Evolutionary conservation across 164 flowering plant species (phyloP), one percentile per base, ranked within the genome.

Genomic region (Macadamia integrifolia): DNA sequence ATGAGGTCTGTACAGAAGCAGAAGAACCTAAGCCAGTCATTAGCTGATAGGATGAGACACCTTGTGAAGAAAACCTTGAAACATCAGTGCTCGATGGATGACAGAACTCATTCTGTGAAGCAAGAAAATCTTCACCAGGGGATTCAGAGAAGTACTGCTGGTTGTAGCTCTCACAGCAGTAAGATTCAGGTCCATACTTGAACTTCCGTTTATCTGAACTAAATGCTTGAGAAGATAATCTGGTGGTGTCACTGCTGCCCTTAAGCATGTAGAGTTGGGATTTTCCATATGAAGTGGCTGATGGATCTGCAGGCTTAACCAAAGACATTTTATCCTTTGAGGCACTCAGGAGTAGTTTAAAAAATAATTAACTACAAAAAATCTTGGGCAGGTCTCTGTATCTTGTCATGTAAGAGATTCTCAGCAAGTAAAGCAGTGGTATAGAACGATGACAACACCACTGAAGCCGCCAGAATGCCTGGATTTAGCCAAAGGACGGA

Each of bases 61-160:
- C 74, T 6, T 74, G 79, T 13, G 68, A 78, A 23, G 48, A 67
- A 67, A 68, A 80, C 55, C 66, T 78, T 23, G 83, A 72, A 46
- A 67, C 58, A 18, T 72, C 75, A 55, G 81, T 70, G 42, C 69
- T 73, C 6, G 84, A 72, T 66, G 82, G 74, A 18, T 72, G 72
- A 11, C 65, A 57, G 6, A 81, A 75, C 68, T 65, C 69, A 6
- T 66, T n/a, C 17, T 40, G 69, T n/a, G 42, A 57, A 12, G 23
- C 17, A 44, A 50, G 62, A 64, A 55, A 53, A 64, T 85, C 90
- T 72, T 83, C 89, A 12, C 75, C 49, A 11, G 86, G 87, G 29
- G 95, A 86, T 70, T 80, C 78, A 1, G 88, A 76, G 61, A 84
- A 81, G 72, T 78, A 88, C 59, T 79, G 83, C 29, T 80, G 80